These are phyloP conservation scores for Penicillium dipodomyicola DNA, from an alignment of 495 filamentous ascomycete genomes.

Conservation along the genomic window DNA sequence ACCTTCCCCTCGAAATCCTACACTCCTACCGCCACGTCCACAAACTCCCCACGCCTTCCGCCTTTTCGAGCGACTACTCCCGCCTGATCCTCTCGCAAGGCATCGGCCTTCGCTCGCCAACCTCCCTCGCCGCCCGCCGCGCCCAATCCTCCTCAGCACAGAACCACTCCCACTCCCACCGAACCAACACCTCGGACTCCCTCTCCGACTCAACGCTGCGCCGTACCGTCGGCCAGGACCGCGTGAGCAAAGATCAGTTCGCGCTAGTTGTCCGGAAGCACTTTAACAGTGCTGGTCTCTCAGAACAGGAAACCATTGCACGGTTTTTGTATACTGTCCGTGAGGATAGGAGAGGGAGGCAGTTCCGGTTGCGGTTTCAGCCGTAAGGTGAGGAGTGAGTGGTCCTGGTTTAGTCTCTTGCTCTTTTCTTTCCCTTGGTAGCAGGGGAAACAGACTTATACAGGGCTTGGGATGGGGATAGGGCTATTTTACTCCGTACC, in stretches of 20 bases:
- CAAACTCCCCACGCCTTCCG: constrained; percentile 64
- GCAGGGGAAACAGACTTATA: not conserved
- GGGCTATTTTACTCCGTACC: not conserved
- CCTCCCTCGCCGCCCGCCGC: constrained; percentile 43
- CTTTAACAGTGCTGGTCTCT: constrained; percentile 80
- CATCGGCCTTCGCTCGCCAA: constrained; percentile 58
- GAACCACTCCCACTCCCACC: constrained; percentile 16
- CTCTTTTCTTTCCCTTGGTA: not conserved
- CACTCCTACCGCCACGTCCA: constrained; percentile 79
- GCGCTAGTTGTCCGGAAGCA: constrained; percentile 83
- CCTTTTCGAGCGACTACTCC: constrained; percentile 69
- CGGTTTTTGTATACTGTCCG: constrained; percentile 81
- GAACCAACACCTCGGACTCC: constrained; percentile 6
- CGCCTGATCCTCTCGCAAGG: constrained; percentile 69
- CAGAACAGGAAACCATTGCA: constrained; percentile 84
- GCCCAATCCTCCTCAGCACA: constrained; percentile 25
- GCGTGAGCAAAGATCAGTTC: constrained; percentile 74
- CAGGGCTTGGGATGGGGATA: not conserved
- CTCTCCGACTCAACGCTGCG: constrained; percentile 25
- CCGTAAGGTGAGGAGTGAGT: constrained; percentile 25
- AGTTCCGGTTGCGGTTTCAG: constrained; percentile 48
- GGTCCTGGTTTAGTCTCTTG: not conserved
- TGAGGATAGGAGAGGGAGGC: constrained; percentile 44
- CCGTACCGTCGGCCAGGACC: constrained; percentile 46
- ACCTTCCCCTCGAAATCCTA: constrained; percentile 67